These are phyloP conservation scores for Farysia itapuensis DNA, from an alignment of 1,284 basidiomycete species.

Conservation along the genomic window DNA sequence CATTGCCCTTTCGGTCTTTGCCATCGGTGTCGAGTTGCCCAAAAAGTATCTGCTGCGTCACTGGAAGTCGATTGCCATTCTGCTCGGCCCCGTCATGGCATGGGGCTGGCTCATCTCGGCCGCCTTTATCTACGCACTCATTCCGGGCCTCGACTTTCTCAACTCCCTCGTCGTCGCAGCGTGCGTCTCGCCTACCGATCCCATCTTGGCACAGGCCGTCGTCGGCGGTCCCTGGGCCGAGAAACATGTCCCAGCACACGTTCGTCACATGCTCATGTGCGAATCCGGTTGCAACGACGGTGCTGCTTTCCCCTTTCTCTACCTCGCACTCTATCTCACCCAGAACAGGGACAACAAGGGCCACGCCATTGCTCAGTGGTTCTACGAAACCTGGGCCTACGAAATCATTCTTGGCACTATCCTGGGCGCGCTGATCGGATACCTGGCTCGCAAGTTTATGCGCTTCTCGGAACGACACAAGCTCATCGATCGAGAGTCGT, in stretches of 20 bases:
- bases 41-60: conserved; percentile 78
- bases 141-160: conserved; percentile 46
- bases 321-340: conserved; percentile 85
- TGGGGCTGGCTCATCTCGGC: conserved; percentile 83
- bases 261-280: conserved; percentile 86
- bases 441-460: conserved; percentile 85
- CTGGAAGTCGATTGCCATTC: conserved; percentile 83
- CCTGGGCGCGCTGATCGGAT: conserved; percentile 79
- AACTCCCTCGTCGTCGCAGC: conserved; percentile 68
- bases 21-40: conserved; percentile 76
- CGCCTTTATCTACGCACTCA: conserved; percentile 51
- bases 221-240: conserved; percentile 98
- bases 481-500: conserved; percentile 93
- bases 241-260: conserved; percentile 94
- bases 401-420: conserved; percentile 79
- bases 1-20: conserved; percentile 94
- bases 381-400: conserved; percentile 65
- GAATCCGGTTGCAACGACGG: conserved; percentile 80
- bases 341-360: conserved; percentile 70
- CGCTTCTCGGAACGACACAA: conserved; percentile 86
- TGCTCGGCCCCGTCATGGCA: conserved; percentile 85
- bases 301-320: conserved; percentile 89
- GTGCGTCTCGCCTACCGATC: conserved; percentile 94
- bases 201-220: conserved; percentile 67
- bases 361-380: conserved; percentile 63